phyloP scores from a whole-genome alignment of 495 filamentous ascomycete species.

The Xylaria cubensis region DNA sequence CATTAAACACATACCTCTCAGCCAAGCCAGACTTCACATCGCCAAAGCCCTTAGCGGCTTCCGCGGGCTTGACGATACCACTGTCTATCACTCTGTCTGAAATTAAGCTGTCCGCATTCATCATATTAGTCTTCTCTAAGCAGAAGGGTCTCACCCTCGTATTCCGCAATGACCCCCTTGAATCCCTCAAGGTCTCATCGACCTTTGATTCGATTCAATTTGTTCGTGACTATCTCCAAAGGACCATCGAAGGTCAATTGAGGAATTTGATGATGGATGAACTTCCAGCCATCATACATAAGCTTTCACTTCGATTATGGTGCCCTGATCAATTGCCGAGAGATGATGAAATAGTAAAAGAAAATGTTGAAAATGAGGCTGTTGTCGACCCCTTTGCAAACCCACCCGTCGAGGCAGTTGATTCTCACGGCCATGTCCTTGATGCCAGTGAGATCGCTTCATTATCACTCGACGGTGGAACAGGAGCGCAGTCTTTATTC shows the following conservation, averaged over 20 bases:
- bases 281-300: constrained; percentile 92
- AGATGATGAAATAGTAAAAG: constrained; percentile 56
- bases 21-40: constrained; percentile 92
- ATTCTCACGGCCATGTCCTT: constrained; percentile 75
- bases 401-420: constrained; percentile 78
- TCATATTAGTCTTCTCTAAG: constrained; percentile 95
- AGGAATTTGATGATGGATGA: constrained; percentile 96
- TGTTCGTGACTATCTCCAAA: constrained; percentile 94
- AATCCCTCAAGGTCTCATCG: constrained; percentile 96
- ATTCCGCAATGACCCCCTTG: constrained; percentile 96
- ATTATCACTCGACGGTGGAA: constrained; percentile 74
- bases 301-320: constrained; percentile 87
- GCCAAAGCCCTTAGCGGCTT: constrained; percentile 88
- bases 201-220: constrained; percentile 99
- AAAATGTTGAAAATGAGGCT: constrained; percentile 52
- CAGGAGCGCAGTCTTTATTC: constrained; percentile 82
- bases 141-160: constrained; percentile 96
- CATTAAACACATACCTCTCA: constrained; percentile 91
- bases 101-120: constrained; percentile 95
- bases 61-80: constrained; percentile 93
- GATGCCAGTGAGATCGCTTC: constrained; percentile 76
- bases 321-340: constrained; percentile 80
- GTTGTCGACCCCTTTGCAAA: constrained; percentile 80
- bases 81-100: constrained; percentile 95
- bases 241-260: constrained; percentile 94